A percentile compares a stretch with the other conserved stretches of the same genome.
phyloP scores from a whole-genome alignment of 345 rosid genomes.

The Luvunga scandens region DNA sequence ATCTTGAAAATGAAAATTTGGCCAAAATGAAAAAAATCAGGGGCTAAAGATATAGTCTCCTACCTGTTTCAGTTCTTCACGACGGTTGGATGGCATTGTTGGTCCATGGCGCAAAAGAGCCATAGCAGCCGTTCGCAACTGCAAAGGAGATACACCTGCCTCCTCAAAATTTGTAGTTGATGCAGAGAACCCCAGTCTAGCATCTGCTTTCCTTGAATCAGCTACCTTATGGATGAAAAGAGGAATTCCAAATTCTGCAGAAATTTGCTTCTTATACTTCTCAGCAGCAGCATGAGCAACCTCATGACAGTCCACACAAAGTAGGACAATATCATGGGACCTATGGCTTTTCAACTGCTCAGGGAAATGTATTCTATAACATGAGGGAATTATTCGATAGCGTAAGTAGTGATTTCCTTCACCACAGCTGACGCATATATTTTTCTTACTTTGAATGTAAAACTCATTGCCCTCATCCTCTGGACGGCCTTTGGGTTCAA shows the following conservation, averaged over 20 bases:
- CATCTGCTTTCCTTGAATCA: slow-evolving; percentile 48
- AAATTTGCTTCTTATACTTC: slow-evolving; percentile 72
- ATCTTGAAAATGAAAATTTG: neutral
- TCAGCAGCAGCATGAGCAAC: slow-evolving; percentile 96
- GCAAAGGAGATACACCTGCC: slow-evolving; percentile 86
- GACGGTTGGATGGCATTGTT: slow-evolving; percentile 75
- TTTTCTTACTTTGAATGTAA: slow-evolving; percentile 89
- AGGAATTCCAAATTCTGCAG: slow-evolving; percentile 79
- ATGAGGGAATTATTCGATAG: slow-evolving; percentile 89
- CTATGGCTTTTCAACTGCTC: slow-evolving; percentile 97
- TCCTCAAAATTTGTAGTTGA: slow-evolving; percentile 38
- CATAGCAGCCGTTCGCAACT: slow-evolving; percentile 90
- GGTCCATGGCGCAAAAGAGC: slow-evolving; percentile 90
- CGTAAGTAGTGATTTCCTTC: slow-evolving; percentile 92
- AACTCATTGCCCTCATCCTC: slow-evolving; percentile 97
- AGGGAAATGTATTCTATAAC: slow-evolving; percentile 95
- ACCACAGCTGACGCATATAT: slow-evolving; percentile 95
- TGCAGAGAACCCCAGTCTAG: slow-evolving; percentile 37
- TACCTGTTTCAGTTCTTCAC: slow-evolving; percentile 74
- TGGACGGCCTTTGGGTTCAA: slow-evolving; percentile 96
- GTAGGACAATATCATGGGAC: slow-evolving; percentile 96
- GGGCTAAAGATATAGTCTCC: slow-evolving; percentile 7
- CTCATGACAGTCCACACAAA: slow-evolving; percentile 97
- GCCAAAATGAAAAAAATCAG: neutral
- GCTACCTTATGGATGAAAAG: slow-evolving; percentile 77